Evolutionary conservation across 169 alveolate species (phyloP), one percentile per base, ranked within the genome.

Genomic region (Toxoplasma gondii): DNA sequence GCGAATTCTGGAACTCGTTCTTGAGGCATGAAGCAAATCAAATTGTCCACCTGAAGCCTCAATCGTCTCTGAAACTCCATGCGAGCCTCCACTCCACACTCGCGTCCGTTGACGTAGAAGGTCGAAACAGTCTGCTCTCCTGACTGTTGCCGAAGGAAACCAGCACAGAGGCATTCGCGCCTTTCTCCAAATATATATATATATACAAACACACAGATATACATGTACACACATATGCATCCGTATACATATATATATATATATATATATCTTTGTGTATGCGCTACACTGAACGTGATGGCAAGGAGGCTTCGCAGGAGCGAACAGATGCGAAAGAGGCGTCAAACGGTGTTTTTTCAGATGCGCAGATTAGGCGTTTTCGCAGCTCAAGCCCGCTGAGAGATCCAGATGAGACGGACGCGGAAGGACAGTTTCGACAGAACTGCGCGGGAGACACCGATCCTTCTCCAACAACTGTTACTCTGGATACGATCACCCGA

Each of bases 31-130:
- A 31, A 74, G 43, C 84, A 74, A 12, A 74, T 74, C 84, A 74
- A 74, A 24, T 74, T 74, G 84, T 74, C 84, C 27, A 74, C 84
- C n/a, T 74, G 84, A 27, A 74, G 84, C 84, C n/a, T 74, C 84
- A 74, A 1, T 16, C n/a, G 22, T 44, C 84, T 74, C 24, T 74
- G 84, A n/a, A 74, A 74, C 39, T 31, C 24, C n/a, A n/a, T n/a
- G 45, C 84, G 84, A 31, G 84, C 84, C 44, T 36, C 44, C 27
- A 7, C 44, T 36, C 49, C 44, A 24, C 84, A 74, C 44, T 74
- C 84, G 10, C 44, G 2, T 17, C 84, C 84, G 22, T 74, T 36
- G 44, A 74, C 19, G 84, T 34, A 74, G 43, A 74, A 74, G 27
- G 84, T 34, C 49, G 84, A 74, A n/a, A 16, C n/a, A 16, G 45